Base-by-base conservation (phyloP, 768 basidiomycete species). In the Dioszegia aurantiaca region DNA sequence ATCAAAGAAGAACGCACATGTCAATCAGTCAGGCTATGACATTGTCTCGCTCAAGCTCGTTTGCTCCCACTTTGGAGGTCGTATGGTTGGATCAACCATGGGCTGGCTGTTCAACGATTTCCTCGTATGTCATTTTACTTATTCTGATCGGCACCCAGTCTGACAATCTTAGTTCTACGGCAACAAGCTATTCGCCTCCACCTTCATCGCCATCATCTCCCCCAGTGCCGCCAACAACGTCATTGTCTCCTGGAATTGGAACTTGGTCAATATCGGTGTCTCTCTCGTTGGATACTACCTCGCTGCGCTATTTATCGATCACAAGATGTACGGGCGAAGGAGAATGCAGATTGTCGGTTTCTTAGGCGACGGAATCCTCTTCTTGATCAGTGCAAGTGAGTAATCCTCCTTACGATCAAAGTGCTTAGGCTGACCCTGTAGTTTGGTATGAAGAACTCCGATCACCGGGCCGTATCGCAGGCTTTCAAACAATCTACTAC, bases 61-160 rank as follows among this genome's bases (percentile, higher is more conserved):
- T 48, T 31, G 61, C 10, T 57, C 63, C 16, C 78, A 79, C 63
- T 80, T 79, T 60, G 69, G 73, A 28, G 75, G 68, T 31, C 59
- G 70, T 17, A 33, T 72, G 24, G 27, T 68, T 24, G 68, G 70
- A 14, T 63, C 65, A 9, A 69, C 77, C 40, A 72, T 69, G 23
- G 65, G 65, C 5, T 80, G 79, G 79, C 71, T 79, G 46, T 70
- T 68, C 61, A 77, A 76, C 66, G 79, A 80, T 58, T 77, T 78
- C 56, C 64, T 72, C 36, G 78, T 74, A 59, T 77, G 14, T 30
- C 33, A 11, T 16, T 30, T 5, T 33, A 30, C 31, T 6, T 6
- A 2, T 8, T 19, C 46, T 31, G 14, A 33, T 14, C 27, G 27
- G 12, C 27, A 2, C 9, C 12, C 21, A 26, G 17, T 24, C 21